Evolutionary conservation across 352 stramenopile species (phyloP), one percentile per base, ranked within the genome.

Genomic region (Pythium aphanidermatum): DNA sequence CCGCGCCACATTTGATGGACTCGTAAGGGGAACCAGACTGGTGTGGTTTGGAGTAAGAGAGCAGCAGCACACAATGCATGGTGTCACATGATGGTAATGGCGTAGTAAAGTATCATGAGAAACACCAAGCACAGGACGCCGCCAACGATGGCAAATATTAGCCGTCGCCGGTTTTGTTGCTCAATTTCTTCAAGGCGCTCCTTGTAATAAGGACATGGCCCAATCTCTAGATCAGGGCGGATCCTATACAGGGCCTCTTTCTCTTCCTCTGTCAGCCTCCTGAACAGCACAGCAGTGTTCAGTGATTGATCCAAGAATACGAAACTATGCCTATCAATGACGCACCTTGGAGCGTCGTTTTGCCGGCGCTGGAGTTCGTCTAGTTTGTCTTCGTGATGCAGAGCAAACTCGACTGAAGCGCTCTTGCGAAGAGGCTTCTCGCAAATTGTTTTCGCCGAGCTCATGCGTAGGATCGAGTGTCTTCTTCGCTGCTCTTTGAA

Each of bases 171-270:
- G 48, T 86, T 87, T 36, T 63, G 65, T 30, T 63, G 58, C 24
- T 83, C 65, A 24, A 83, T 41, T 45, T 76, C 62, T 25, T 65
- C 51, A 50, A 85, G 46, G 16, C 84, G 66, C 43, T 86, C 68
- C 41, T 76, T 67, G 64, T 67, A 84, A 53, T 64, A 86, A 5
- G 74, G 68, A 29, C 29, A 55, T 24, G 70, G 70, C 0, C 64
- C 68, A 29, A 93, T 89, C 50, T 90, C 79, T 17, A 93, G 68
- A 43, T 93, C 82, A 17, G 82, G 82, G 5, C 82, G 82, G 40
- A 86, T 38, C 57, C 72, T 78, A 55, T 93, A 93, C 27, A 93
- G 66, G 44, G 86, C 82, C 34, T 78, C 70, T 53, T 85, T 88
- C 56, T 93, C 82, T 63, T 88, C 74, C 14, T 73, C 55, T 14